A percentile compares a stretch with the other conserved stretches of the same genome.
phyloP scores from a whole-genome alignment of 805 yeast species.

The Suhomyces canberraensis region DNA sequence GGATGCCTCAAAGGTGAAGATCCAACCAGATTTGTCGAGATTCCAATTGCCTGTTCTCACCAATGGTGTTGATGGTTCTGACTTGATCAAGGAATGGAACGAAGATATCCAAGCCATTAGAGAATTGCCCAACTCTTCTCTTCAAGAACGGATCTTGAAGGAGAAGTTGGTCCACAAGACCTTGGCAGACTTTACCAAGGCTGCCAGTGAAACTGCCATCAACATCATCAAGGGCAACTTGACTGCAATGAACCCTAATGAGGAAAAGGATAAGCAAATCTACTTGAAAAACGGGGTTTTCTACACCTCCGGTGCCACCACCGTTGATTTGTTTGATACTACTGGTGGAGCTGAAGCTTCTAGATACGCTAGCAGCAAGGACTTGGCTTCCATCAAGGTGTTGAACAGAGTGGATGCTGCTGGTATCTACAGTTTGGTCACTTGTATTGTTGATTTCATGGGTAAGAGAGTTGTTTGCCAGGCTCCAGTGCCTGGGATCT shows the following conservation, averaged over 20 bases:
- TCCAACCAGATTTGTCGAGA: slow-evolving; percentile 55
- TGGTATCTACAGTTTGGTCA: slow-evolving; percentile 68
- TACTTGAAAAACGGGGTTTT: slow-evolving; percentile 81
- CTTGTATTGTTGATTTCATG: slow-evolving; percentile 85
- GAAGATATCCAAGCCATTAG: slow-evolving; percentile 83
- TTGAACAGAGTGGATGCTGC: slow-evolving; percentile 62
- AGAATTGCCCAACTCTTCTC: slow-evolving; percentile 58
- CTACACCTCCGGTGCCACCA: slow-evolving; percentile 69
- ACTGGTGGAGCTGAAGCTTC: slow-evolving; percentile 87
- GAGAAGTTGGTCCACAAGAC: slow-evolving; percentile 73
- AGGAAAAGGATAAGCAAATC: slow-evolving; percentile 57
- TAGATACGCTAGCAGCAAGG: slow-evolving; percentile 74
- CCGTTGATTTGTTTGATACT: slow-evolving; percentile 52
- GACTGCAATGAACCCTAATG: slow-evolving; percentile 77
- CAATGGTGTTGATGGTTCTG: slow-evolving; percentile 61
- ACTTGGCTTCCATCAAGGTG: slow-evolving; percentile 65
- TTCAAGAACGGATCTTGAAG: slow-evolving; percentile 67
- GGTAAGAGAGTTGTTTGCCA: slow-evolving; percentile 89
- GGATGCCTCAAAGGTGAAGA: slow-evolving; percentile 15
- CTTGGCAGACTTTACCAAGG: slow-evolving; percentile 69
- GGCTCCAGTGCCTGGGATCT: slow-evolving; percentile 93
- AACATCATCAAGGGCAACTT: slow-evolving; percentile 72
- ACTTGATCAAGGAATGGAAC: slow-evolving; percentile 73
- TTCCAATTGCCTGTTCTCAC: slow-evolving; percentile 52
- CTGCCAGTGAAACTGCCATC: slow-evolving; percentile 78